Base-by-base conservation (phyloP, 257 asterid genomes). In the Ligustrum vulgare region DNA sequence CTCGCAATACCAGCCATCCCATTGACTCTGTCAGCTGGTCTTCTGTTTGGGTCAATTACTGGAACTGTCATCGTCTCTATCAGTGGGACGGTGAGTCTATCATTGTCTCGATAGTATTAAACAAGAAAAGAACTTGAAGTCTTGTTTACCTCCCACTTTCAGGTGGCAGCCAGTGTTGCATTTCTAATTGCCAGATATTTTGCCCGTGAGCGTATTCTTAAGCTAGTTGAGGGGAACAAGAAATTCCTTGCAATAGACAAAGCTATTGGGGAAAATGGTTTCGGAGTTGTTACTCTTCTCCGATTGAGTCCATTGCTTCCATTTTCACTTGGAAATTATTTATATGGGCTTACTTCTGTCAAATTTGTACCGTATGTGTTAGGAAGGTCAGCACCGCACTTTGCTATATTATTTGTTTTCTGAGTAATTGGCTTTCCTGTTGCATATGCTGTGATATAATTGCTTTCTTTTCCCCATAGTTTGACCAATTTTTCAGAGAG, bases 301-400 rank as follows among this genome's bases (percentile, higher is more conserved):
- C 99, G 99, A 32, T 81, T 94, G 90, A 94, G 99, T 87, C 99
- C 99, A 6, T 84, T 94, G 91, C 93, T 94, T 70, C 99, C 99
- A 0, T 92, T 94, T 87, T 92, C 99, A 74, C 91, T 94, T 31
- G 99, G 97, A 74, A 94, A 94, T 79, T 94, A 94, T 84, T 89
- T 94, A 36, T 92, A 92, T 23, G 99, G 99, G 37, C 97, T 94
- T 69, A 94, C 99, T 1, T 92, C 99, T 62, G 99, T 94, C 78
- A 84, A 93, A 72, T 94, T 94, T 75, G 86, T 91, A n/a, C 99
- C 99, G 0, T 94, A 94, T 28, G 93, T 94, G 34, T 79, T 94
- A 65, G 99, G 97, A 86, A 94, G 99, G 99, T 94, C 35, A 60
- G 93, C 36, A 33, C 71, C 77, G 2, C 60, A 51, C 60, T 76